Base-by-base conservation (phyloP, 202 grass and related monocot species). In the Bolboschoenoplectus hybrid region DNA sequence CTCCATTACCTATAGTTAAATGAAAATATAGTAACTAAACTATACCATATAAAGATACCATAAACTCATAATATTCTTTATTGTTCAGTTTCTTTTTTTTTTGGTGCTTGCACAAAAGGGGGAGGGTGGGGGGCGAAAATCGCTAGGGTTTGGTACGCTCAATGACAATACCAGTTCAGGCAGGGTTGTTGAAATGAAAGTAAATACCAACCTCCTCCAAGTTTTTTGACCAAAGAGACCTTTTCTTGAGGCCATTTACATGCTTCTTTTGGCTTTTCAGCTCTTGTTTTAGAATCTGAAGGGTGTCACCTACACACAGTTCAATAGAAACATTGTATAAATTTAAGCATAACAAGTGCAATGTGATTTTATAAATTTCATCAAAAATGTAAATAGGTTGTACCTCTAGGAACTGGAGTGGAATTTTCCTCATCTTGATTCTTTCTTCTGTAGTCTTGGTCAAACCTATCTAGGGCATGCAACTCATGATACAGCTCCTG, bases 401-500 rank as follows among this genome's bases (percentile, higher is more conserved):
- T 89, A 97, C 95, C 95, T 94, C 88, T 95, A 91, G 93, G 81
- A 88, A 67, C 85, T 53, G 81, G 67, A 81, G 89, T 86, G 66
- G 90, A 92, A 66, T 60, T 93, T 87, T 90, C 94, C 50, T 92
- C 92, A 62, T 97, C 92, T 82, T 97, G 89, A 82, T 91, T 78
- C 80, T 90, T 97, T 32, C 87, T 84, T 44, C 78, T 86, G 87
- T 95, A 97, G 83, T 95, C 92, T 92, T 93, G 92, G 60, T 97
- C 92, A 16, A 95, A 97, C 84, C 88, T 97, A 88, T 94, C 95
- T 56, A 97, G 64, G 46, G 93, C 91, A 68, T 97, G 87, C 51
- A 97, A 88, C 83, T 97, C 95, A 89, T 97, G 92, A 55, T 97
- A 97, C 38, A 97, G 85, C 87, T 95, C 91, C 95, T 97, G 86